phyloP scores from a whole-genome alignment of 805 yeast species.

The Yarrowia sp. region DNA sequence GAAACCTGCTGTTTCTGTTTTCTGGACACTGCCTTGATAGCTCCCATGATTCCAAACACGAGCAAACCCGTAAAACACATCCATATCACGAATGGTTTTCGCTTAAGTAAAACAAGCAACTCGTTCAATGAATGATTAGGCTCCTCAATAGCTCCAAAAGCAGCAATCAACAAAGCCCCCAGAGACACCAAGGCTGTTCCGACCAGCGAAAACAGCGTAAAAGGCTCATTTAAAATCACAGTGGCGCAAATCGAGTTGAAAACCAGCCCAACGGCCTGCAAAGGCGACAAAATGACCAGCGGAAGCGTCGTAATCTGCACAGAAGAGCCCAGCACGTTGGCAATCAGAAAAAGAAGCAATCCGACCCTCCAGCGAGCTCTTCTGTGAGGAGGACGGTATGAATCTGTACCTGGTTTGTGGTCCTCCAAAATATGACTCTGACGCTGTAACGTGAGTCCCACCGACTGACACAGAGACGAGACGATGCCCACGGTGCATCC shows the following conservation, averaged over 20 bases:
- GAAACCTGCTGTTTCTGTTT: constrained; percentile 30
- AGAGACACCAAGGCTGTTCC: constrained; percentile 68
- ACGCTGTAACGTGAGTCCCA: constrained; percentile 79
- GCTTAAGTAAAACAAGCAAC: constrained; percentile 45
- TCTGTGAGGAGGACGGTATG: constrained; percentile 34
- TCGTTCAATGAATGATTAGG: constrained; percentile 53
- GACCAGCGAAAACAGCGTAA: constrained; percentile 52
- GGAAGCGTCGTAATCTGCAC: constrained; percentile 85
- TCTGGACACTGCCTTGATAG: not conserved
- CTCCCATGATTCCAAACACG: not conserved
- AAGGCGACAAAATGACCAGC: constrained; percentile 70
- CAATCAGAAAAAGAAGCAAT: constrained; percentile 61
- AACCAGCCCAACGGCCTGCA: constrained; percentile 84
- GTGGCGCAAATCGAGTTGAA: constrained; percentile 77
- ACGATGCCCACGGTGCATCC: constrained; percentile 71
- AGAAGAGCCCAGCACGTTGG: constrained; percentile 76
- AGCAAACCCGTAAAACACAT: constrained; percentile 39
- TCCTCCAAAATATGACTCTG: constrained; percentile 55
- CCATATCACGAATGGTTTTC: constrained; percentile 60
- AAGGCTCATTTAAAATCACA: constrained; percentile 63
- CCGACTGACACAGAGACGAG: constrained; percentile 75
- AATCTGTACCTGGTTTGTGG: constrained; percentile 39
- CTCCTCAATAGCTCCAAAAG: constrained; percentile 59
- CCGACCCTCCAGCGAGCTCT: constrained; percentile 71
- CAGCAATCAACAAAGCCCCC: constrained; percentile 79